phyloP scores from a whole-genome alignment of 129 eudicot species.

The Deinandra increscens region DNA sequence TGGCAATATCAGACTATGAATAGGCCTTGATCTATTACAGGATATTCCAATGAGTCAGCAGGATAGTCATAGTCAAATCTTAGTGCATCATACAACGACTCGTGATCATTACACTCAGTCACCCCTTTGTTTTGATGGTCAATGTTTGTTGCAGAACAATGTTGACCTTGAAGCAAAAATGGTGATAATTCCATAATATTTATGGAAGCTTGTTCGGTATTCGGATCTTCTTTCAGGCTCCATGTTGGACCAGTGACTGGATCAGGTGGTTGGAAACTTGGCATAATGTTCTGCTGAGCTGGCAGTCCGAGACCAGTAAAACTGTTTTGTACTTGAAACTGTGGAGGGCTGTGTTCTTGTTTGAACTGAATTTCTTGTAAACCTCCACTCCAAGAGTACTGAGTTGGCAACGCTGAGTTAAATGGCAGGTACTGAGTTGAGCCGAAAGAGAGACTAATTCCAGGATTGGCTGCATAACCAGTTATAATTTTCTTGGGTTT shows the following conservation, averaged over 20 bases:
- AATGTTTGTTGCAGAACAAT: slow-evolving; percentile 34
- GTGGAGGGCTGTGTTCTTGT: slow-evolving; percentile 43
- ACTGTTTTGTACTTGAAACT: slow-evolving; percentile 34
- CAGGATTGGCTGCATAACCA: slow-evolving; percentile 46
- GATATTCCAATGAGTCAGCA: slow-evolving; percentile 54
- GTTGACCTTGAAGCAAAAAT: slow-evolving; percentile 47
- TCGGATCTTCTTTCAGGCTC: slow-evolving; percentile 37
- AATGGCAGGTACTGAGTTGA: slow-evolving; percentile 37
- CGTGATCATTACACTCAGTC: slow-evolving; percentile 33
- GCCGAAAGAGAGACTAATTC: slow-evolving; percentile 36
- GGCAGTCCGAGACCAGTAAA: slow-evolving; percentile 38
- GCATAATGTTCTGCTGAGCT: slow-evolving; percentile 22
- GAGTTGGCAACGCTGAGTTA: slow-evolving; percentile 39
- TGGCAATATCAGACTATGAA: slow-evolving; percentile 43
- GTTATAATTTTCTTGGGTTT: slow-evolving; percentile 41
- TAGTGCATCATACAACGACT: slow-evolving; percentile 45
- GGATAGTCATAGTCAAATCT: slow-evolving; percentile 63
- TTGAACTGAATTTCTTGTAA: slow-evolving; percentile 43
- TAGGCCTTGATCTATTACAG: slow-evolving; percentile 73
- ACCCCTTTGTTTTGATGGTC: slow-evolving; percentile 39
- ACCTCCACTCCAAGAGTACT: slow-evolving; percentile 45
- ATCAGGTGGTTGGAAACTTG: slow-evolving; percentile 39
- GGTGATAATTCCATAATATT: slow-evolving; percentile 40
- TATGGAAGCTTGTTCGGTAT: slow-evolving; percentile 33
- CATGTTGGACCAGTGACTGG: slow-evolving; percentile 41